Conservation (phyloP, 176 grass and related monocot species). For the Oryza australiensis region DNA sequence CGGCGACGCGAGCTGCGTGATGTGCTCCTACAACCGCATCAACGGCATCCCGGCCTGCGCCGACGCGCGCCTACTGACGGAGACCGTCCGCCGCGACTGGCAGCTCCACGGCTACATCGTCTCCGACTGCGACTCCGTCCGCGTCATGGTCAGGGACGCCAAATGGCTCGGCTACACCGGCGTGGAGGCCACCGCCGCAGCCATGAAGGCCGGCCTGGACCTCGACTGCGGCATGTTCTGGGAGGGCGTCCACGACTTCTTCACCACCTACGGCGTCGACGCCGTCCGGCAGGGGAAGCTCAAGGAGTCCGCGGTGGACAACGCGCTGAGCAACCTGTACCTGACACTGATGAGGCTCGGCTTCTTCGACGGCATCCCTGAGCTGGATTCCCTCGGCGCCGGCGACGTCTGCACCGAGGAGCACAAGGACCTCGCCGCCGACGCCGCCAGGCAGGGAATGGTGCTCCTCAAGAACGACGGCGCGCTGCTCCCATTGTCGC, state of each 20-base stretch:
- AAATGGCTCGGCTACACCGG: slow-evolving; percentile 44
- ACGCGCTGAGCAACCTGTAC: slow-evolving; percentile 58
- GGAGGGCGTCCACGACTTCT: slow-evolving; percentile 49
- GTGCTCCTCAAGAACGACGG: slow-evolving; percentile 66
- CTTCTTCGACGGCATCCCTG: slow-evolving; percentile 68
- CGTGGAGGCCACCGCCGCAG: slow-evolving; percentile 42
- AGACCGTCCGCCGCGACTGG: slow-evolving; percentile 51
- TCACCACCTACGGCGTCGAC: slow-evolving; percentile 39
- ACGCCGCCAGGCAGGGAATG: slow-evolving; percentile 58
- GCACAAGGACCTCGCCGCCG: slow-evolving; percentile 51
- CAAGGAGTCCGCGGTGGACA: slow-evolving; percentile 58
- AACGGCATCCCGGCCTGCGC: slow-evolving; percentile 61
- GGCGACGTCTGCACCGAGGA: slow-evolving; percentile 29
- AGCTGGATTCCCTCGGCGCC: slow-evolving; percentile 31
- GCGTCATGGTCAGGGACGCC: slow-evolving; percentile 48
- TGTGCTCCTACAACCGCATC: slow-evolving; percentile 84
- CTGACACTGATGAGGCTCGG: slow-evolving; percentile 66
- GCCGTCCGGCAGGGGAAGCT: slow-evolving; percentile 54
- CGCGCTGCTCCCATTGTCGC: slow-evolving; percentile 39
- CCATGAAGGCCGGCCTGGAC: slow-evolving; percentile 55
- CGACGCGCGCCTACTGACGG: slow-evolving; percentile 44
- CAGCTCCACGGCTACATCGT: slow-evolving; percentile 76
- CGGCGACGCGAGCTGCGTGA: slow-evolving; percentile 68
- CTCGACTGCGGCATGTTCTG: slow-evolving; percentile 62
- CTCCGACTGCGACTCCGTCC: slow-evolving; percentile 72